Conservation (phyloP, 2,329 filamentous ascomycete species). For the Ramularia endophylla region DNA sequence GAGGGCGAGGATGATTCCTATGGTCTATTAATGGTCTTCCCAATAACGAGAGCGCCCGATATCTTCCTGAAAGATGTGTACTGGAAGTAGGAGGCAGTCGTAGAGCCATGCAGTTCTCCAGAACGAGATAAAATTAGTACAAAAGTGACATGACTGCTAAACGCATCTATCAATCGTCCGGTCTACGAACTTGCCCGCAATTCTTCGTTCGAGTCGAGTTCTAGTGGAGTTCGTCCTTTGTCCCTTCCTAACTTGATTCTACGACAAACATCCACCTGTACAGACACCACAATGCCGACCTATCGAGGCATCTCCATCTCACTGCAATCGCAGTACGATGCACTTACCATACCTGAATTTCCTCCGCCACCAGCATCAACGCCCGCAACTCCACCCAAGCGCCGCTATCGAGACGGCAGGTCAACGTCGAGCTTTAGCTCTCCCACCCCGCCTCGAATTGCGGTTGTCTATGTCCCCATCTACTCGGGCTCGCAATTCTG, state of each 20-base stretch:
- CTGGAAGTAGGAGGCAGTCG: no score
- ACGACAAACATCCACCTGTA: not conserved
- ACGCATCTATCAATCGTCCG: no score
- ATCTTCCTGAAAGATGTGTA: no score
- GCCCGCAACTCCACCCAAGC: slow-evolving; percentile 11
- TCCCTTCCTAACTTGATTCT: not conserved
- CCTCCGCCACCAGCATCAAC: slow-evolving; percentile 22
- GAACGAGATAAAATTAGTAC: no score
- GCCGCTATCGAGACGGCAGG: no score
- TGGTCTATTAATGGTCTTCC: slow-evolving; percentile 44
- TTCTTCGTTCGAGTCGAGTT: no score
- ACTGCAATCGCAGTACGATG: slow-evolving; percentile 39
- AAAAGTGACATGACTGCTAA: no score
- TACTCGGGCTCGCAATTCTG: slow-evolving; percentile 33
- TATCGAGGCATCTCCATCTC: slow-evolving; percentile 35
- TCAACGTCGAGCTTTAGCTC: not conserved
- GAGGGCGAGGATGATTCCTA: slow-evolving; percentile 73
- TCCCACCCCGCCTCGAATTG: not conserved
- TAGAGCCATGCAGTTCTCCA: no score
- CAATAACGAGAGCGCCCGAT: no score
- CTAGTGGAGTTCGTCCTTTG: not conserved
- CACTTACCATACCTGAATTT: slow-evolving; percentile 35
- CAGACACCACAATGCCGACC: slow-evolving; percentile 24
- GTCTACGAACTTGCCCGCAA: no score
- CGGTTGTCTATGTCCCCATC: slow-evolving; percentile 16